A percentile compares a stretch with the other conserved stretches of the same genome.
These are phyloP conservation scores for Pterocarpus macrocarpus DNA, from an alignment of 306 rosid genomes.

Conservation along the genomic window DNA sequence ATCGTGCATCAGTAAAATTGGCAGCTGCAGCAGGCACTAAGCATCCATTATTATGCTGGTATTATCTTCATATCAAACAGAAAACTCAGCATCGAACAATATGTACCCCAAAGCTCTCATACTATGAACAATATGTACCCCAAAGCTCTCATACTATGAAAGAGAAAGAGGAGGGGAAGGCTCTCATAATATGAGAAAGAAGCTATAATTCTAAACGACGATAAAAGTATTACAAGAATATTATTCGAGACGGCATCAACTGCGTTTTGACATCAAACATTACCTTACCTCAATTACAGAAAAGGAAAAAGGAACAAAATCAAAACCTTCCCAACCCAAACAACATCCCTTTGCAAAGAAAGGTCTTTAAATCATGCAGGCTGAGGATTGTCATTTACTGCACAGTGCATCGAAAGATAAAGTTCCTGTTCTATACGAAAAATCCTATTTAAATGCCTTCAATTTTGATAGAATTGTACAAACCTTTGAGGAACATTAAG, in stretches of 20 bases:
- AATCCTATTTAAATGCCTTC: constrained; percentile 38
- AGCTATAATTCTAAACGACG: constrained; percentile 19
- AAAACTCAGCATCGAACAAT: not conserved
- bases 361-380: constrained; percentile 39
- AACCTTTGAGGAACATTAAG: constrained; percentile 22
- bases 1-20: too few relatives aligned
- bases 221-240: constrained; percentile 12
- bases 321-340: constrained; percentile 34
- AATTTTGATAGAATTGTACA: not conserved
- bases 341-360: constrained; percentile 27
- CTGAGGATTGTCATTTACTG: constrained; percentile 32
- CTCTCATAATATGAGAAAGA: not conserved
- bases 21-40: too few relatives aligned
- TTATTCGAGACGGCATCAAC: constrained; percentile 5
- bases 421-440: constrained; percentile 21
- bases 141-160: not conserved
- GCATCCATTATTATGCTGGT: too few relatives aligned
- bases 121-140: not conserved
- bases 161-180: not conserved
- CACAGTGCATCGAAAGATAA: constrained; percentile 43
- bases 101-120: not conserved
- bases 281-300: constrained; percentile 32
- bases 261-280: constrained; percentile 37
- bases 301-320: constrained; percentile 29
- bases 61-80: too few relatives aligned